A percentile compares a stretch with the other conserved stretches of the same genome.
Evolutionary conservation across 1,284 basidiomycete species (phyloP).

Genomic region (Sphaerobolus stellatus): DNA sequence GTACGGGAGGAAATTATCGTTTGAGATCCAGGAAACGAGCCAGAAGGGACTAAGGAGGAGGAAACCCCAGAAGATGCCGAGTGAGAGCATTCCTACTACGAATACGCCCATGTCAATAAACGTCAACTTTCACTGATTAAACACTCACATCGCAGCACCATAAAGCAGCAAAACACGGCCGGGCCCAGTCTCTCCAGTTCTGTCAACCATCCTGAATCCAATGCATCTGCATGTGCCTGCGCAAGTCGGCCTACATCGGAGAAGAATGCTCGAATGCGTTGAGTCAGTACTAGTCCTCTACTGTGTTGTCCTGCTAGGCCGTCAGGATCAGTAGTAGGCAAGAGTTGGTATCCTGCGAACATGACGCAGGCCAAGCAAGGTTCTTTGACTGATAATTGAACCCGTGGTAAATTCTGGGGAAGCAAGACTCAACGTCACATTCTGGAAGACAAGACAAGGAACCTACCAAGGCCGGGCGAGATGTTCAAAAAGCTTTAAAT

Average conservation of each 20-base stretch:
- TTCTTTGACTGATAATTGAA: too few relatives aligned
- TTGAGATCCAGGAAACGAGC: constrained; percentile 9
- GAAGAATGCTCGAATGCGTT: not conserved
- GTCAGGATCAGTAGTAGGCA: constrained; percentile 5
- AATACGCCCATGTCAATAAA: not conserved
- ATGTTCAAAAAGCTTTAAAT: too few relatives aligned
- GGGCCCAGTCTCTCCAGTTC: constrained; percentile 10
- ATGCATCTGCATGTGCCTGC: constrained; percentile 7
- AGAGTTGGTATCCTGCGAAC: constrained; percentile 12
- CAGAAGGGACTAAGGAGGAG: constrained; percentile 10
- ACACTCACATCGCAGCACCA: constrained; percentile 10
- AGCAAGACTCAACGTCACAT: too few relatives aligned
- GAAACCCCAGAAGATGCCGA: constrained; percentile 12
- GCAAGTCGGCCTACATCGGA: not conserved
- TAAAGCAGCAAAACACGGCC: constrained; percentile 10
- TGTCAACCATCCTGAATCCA: constrained; percentile 6
- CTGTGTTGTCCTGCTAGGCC: not conserved
- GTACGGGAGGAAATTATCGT: constrained; percentile 5
- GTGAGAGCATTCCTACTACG: constrained; percentile 10
- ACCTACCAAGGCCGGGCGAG: too few relatives aligned
- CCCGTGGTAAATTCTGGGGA: too few relatives aligned
- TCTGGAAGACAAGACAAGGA: too few relatives aligned
- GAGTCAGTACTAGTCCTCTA: not conserved
- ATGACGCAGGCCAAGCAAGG: constrained; percentile 2
- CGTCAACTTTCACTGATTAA: not conserved